Evolutionary conservation across 148 eudicot genomes (phyloP).

Genomic region (Spergularia marina): DNA sequence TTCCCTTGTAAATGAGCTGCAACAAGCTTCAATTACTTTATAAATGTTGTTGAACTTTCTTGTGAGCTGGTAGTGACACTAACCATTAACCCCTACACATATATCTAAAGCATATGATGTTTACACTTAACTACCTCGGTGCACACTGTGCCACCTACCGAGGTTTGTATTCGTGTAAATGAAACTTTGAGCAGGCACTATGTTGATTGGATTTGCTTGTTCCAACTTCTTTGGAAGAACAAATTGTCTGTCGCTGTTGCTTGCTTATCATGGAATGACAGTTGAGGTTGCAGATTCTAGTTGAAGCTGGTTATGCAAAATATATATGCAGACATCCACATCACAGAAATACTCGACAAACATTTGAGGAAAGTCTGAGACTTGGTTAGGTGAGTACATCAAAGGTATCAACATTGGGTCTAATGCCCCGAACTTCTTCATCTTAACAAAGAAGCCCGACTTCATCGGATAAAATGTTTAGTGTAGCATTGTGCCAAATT

Average conservation of each 20-base stretch:
- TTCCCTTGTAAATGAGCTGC: neutral
- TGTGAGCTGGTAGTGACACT: conserved; percentile 14
- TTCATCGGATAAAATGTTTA: too few species aligned
- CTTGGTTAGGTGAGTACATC: neutral
- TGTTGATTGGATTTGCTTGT: conserved; percentile 8
- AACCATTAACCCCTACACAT: conserved; percentile 14
- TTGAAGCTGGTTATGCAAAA: too few species aligned
- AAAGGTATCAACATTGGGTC: too few species aligned
- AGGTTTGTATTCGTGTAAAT: neutral
- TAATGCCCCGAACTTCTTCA: too few species aligned
- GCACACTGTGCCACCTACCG: conserved; percentile 17
- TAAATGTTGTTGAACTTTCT: neutral
- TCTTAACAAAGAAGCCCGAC: too few species aligned
- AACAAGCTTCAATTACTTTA: conserved; percentile 1
- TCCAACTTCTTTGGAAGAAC: conserved; percentile 21
- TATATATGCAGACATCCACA: too few species aligned
- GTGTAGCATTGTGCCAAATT: too few species aligned
- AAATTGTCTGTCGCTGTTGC: neutral
- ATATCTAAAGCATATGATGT: neutral
- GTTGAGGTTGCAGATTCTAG: neutral
- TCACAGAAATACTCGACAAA: too few species aligned
- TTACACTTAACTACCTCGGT: conserved; percentile 16
- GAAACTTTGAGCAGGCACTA: neutral
- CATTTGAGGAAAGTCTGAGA: too few species aligned
- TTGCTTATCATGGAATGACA: conserved; percentile 6